Percentiles rank a stretch among this genome's conserved stretches.
Conservation (phyloP, 176 grass and related monocot species). For the Carex kokanica region DNA sequence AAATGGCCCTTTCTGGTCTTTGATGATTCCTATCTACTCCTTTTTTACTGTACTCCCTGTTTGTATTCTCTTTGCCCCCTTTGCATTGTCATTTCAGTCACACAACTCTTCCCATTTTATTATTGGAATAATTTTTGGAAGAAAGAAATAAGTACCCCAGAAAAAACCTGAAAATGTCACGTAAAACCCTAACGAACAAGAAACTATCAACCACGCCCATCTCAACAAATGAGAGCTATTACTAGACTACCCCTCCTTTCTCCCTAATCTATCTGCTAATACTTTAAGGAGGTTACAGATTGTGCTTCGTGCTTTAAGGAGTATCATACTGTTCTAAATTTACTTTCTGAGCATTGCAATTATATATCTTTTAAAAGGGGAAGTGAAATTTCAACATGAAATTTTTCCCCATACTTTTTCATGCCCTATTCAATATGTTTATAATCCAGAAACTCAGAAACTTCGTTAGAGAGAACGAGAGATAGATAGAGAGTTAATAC, state of each 20-base stretch:
- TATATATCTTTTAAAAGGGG: neutral
- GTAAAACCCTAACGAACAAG: neutral
- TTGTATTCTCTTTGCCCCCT: neutral
- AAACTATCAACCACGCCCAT: neutral
- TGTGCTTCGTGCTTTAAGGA: no score
- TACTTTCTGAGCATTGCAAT: neutral
- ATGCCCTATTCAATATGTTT: neutral
- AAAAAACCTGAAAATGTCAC: neutral
- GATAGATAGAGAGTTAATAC: constrained; percentile 21
- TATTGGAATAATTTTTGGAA: neutral
- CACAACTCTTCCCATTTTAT: neutral
- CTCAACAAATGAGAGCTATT: no score
- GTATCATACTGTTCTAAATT: no score
- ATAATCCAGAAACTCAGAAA: neutral
- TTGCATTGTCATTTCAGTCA: neutral
- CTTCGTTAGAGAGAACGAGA: neutral
- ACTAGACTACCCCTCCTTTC: no score
- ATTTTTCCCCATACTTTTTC: neutral
- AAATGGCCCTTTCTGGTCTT: neutral
- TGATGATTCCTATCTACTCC: neutral
- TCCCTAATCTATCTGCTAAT: no score
- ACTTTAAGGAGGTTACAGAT: no score
- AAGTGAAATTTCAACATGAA: neutral
- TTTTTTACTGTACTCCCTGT: neutral
- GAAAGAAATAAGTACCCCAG: neutral